Evolutionary conservation across 805 yeast genomes (phyloP).

Genomic region (Groenewaldozyma salmanticensis): DNA sequence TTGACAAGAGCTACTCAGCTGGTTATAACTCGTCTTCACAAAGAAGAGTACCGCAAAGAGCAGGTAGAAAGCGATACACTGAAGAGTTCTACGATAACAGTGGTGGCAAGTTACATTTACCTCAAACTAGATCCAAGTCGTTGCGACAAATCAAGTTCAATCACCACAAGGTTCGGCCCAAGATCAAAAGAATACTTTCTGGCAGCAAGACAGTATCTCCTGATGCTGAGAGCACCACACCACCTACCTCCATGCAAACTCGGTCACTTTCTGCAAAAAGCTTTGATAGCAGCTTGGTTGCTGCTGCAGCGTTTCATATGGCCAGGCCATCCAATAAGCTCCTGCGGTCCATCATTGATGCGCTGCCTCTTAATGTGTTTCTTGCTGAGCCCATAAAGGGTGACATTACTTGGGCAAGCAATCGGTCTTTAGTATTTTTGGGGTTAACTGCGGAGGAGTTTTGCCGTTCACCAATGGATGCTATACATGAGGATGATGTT

Average conservation of each 20-base stretch:
- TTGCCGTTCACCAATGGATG: constrained; percentile 13
- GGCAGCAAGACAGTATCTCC: too few species aligned
- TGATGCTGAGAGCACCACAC: background rate
- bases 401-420: constrained; percentile 24
- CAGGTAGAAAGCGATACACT: too few species aligned
- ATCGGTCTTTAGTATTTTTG: constrained; percentile 23
- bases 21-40: background rate
- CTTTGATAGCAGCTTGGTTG: background rate
- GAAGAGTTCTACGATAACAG: too few species aligned
- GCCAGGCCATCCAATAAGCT: constrained; percentile 17
- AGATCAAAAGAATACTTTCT: background rate
- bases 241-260: background rate
- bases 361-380: constrained; percentile 27
- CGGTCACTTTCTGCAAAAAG: background rate
- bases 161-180: constrained; percentile 1
- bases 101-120: background rate
- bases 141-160: background rate
- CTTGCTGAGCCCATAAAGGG: constrained; percentile 25
- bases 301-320: background rate
- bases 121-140: background rate
- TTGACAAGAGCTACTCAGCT: constrained; percentile 5
- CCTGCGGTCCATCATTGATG: constrained; percentile 24
- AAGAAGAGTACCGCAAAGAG: background rate
- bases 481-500: constrained; percentile 25
- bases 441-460: constrained; percentile 22